phyloP scores from a whole-genome alignment of 495 filamentous ascomycete genomes.

The Rusavskia elegans region DNA sequence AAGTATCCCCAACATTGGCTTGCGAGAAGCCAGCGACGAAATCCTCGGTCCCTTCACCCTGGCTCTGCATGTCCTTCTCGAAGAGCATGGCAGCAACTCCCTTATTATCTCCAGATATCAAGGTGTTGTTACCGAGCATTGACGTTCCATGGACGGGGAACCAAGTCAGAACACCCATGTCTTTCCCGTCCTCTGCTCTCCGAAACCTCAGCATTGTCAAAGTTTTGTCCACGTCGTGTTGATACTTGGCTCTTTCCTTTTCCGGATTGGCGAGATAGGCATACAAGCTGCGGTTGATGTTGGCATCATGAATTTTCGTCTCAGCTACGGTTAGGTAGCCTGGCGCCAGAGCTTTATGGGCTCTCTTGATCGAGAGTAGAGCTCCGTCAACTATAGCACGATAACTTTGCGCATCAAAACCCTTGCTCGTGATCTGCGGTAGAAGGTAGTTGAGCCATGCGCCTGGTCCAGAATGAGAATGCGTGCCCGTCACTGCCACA shows the following conservation, averaged over 20 bases:
- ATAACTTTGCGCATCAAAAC: conserved; percentile 82
- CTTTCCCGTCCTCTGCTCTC: conserved; percentile 52
- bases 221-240: conserved; percentile 68
- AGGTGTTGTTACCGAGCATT: conserved; percentile 81
- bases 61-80: conserved; percentile 49
- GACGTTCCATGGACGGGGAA: conserved; percentile 91
- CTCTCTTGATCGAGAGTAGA: conserved; percentile 61
- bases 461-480: conserved; percentile 83
- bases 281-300: conserved; percentile 80
- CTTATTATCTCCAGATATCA: conserved; percentile 91
- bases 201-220: conserved; percentile 74
- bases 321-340: conserved; percentile 60
- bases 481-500: conserved; percentile 81
- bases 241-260: conserved; percentile 59
- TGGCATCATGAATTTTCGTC: conserved; percentile 63
- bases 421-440: conserved; percentile 81
- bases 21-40: conserved; percentile 93
- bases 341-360: conserved; percentile 56
- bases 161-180: conserved; percentile 72
- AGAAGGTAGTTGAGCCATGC: conserved; percentile 95
- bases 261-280: conserved; percentile 84
- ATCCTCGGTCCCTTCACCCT: conserved; percentile 38
- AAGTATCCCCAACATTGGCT: conserved; percentile 84
- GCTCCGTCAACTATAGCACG: conserved; percentile 81
- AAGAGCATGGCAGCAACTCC: conserved; percentile 80